These are phyloP conservation scores for Leishmania tropica DNA, from an alignment of 208 protist genomes.

Conservation along the genomic window DNA sequence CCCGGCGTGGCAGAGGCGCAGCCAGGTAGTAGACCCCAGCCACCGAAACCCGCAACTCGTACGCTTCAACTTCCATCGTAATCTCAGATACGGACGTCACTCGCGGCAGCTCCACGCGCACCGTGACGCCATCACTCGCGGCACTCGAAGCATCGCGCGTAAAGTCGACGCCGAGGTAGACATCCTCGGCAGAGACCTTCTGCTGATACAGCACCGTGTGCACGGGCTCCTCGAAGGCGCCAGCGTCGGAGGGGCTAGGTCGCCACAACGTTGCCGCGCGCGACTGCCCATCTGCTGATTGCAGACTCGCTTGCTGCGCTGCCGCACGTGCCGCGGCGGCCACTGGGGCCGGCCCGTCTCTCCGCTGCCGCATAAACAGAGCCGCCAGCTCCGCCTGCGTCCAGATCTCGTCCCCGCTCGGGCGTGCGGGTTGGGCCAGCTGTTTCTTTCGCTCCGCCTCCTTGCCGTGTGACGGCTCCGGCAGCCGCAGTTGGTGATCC, in stretches of 20 bases:
- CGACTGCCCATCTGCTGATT: constrained; percentile 5
- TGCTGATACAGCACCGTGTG: constrained; percentile 85
- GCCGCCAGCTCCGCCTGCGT: constrained; percentile 73
- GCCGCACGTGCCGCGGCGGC: constrained; percentile 14
- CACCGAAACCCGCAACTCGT: constrained; percentile 57
- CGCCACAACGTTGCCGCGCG: constrained; percentile 20
- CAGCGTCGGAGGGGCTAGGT: constrained; percentile 21
- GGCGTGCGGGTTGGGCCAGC: constrained; percentile 27
- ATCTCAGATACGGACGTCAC: constrained; percentile 43
- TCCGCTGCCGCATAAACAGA: constrained; percentile 19
- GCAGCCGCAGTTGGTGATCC: constrained; percentile 76
- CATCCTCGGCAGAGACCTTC: constrained; percentile 77
- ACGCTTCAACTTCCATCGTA: constrained; percentile 66
- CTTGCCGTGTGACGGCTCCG: constrained; percentile 65
- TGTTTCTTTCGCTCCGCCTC: constrained; percentile 31
- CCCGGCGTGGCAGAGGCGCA: constrained; percentile 61
- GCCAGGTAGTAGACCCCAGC: constrained; percentile 63
- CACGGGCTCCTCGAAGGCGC: constrained; percentile 42
- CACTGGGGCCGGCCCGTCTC: constrained; percentile 22
- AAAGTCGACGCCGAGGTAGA: constrained; percentile 85
- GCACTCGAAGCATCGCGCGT: constrained; percentile 54
- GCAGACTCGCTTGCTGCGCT: constrained; percentile 6
- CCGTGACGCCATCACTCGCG: constrained; percentile 71
- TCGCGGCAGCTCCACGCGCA: constrained; percentile 76
- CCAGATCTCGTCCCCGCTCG: constrained; percentile 82